Conservation (phyloP, 176 grass and related monocot genomes). For the Raddia guianensis region DNA sequence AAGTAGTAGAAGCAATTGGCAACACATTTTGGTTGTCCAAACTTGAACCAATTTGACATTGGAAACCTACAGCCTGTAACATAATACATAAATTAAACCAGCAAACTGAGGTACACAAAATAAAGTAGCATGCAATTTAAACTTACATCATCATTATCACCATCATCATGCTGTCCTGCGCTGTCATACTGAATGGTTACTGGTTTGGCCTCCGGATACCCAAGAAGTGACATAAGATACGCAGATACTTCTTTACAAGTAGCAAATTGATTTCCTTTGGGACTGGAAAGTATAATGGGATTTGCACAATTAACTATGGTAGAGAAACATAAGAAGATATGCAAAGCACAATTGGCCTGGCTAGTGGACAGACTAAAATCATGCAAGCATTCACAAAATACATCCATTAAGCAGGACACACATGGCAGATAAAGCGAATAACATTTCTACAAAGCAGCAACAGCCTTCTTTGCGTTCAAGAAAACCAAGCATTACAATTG, state of each 20-base stretch:
- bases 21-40: conserved; percentile 39
- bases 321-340: conserved; percentile 23
- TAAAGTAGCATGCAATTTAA: conserved; percentile 27
- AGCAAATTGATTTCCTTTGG: conserved; percentile 71
- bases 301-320: conserved; percentile 37
- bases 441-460: not conserved
- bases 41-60: conserved; percentile 41
- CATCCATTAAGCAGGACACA: conserved; percentile 21
- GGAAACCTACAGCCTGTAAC: conserved; percentile 51
- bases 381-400: not conserved
- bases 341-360: conserved; percentile 12
- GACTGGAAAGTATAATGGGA: conserved; percentile 56
- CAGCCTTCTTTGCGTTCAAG: not conserved
- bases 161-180: conserved; percentile 34
- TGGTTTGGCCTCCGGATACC: conserved; percentile 55
- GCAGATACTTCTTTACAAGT: conserved; percentile 86
- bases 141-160: conserved; percentile 70
- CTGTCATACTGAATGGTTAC: conserved; percentile 45
- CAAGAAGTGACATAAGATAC: conserved; percentile 87
- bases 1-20: conserved; percentile 33
- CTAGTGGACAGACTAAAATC: not conserved
- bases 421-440: conserved; percentile 19
- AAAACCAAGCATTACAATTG: conserved; percentile 24
- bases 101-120: conserved; percentile 34
- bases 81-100: conserved; percentile 36